Evolutionary conservation across 176 grass and related monocot species (phyloP).

Genomic region (Bolboschoenus planiculmis): DNA sequence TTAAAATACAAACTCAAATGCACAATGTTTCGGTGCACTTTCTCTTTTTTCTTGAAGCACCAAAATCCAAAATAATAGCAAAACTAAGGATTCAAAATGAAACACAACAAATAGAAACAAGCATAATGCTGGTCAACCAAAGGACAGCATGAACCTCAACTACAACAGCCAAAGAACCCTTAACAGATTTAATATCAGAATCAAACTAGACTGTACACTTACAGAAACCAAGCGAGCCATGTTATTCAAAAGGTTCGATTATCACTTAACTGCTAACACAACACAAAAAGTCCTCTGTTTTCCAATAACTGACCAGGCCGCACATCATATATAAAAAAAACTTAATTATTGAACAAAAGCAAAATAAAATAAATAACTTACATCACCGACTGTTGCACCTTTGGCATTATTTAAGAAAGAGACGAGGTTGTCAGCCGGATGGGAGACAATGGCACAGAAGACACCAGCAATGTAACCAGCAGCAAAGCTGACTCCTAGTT

Average conservation of each 20-base stretch:
- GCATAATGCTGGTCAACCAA: not conserved
- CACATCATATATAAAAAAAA: not conserved
- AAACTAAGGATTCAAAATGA: not conserved
- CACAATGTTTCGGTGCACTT: not conserved
- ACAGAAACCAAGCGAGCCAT: not conserved
- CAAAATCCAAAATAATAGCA: not conserved
- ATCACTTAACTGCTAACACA: not conserved
- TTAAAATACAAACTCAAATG: not conserved
- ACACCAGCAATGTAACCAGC: constrained; percentile 89
- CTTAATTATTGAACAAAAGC: not conserved
- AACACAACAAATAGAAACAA: not conserved
- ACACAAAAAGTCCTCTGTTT: not conserved
- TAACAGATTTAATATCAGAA: not conserved
- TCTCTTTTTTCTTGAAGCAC: not conserved
- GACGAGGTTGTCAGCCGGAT: constrained; percentile 88
- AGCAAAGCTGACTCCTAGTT: constrained; percentile 79
- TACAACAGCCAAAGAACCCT: not conserved
- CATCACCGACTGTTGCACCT: constrained; percentile 86
- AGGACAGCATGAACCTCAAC: not conserved
- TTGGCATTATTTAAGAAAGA: constrained; percentile 96
- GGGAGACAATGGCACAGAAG: constrained; percentile 88
- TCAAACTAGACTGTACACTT: not conserved
- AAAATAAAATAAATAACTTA: constrained; percentile 33
- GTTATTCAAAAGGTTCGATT: not conserved
- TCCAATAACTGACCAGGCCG: not conserved